Evolutionary conservation across 106 monocot genomes (phyloP).

Genomic region (Dendrobium huoshanense): DNA sequence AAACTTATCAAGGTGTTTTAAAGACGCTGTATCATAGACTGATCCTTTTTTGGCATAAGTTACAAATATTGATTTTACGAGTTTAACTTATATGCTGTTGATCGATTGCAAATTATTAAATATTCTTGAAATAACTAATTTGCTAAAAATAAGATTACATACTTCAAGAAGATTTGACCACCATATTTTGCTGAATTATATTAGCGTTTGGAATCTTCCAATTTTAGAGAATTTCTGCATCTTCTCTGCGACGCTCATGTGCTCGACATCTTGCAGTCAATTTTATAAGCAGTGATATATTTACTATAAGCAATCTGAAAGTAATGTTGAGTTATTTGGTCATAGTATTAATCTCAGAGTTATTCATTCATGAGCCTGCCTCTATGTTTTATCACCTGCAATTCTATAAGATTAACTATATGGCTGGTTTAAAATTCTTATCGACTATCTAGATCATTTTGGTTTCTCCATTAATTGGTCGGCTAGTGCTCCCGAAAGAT

Average conservation of each 20-base stretch:
- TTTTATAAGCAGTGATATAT: background rate
- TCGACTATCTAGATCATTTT: background rate
- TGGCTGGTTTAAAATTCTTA: background rate
- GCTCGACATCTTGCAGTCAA: background rate
- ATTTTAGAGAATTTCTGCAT: background rate
- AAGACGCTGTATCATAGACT: background rate
- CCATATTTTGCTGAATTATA: background rate
- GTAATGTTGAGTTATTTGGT: background rate
- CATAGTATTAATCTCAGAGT: background rate
- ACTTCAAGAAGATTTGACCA: background rate
- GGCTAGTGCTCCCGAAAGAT: too few relatives aligned
- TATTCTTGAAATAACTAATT: background rate
- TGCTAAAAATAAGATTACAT: background rate
- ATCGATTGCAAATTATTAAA: background rate
- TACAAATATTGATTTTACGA: background rate
- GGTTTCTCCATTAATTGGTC: background rate
- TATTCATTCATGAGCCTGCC: background rate
- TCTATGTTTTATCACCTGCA: background rate
- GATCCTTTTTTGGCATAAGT: background rate
- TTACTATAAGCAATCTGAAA: background rate
- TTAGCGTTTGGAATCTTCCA: background rate
- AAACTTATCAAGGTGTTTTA: constrained; percentile 72
- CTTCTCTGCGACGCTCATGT: background rate
- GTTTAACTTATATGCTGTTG: background rate
- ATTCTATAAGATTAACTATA: background rate